A percentile compares a stretch with the other conserved stretches of the same genome.
Evolutionary conservation across 768 basidiomycete genomes (phyloP).

Genomic region (Hysterangium stoloniferum): DNA sequence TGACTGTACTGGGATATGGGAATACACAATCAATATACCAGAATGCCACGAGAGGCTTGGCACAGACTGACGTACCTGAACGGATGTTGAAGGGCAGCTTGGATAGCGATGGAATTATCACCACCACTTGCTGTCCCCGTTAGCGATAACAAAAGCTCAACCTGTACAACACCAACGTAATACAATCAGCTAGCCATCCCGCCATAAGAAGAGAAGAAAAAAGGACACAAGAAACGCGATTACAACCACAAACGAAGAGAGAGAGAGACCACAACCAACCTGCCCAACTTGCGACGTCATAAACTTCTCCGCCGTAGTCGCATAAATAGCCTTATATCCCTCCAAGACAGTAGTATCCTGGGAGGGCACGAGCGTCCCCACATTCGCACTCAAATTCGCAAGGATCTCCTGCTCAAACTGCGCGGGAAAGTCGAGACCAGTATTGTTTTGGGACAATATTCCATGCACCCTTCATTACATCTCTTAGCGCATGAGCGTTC

Average conservation of each 20-base stretch:
- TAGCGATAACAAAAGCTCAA: constrained; percentile 47
- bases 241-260: neutral
- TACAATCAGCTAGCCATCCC: too few species aligned
- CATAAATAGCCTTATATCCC: constrained; percentile 52
- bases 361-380: constrained; percentile 36
- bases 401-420: constrained; percentile 28
- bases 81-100: constrained; percentile 61
- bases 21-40: too few species aligned
- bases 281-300: constrained; percentile 37
- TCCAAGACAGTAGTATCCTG: constrained; percentile 36
- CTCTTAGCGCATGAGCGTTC: too few species aligned
- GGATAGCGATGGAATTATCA: constrained; percentile 42
- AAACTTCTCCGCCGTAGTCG: constrained; percentile 33
- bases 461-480: too few species aligned
- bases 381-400: constrained; percentile 24
- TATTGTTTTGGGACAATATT: too few species aligned
- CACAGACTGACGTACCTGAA: constrained; percentile 31
- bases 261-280: neutral
- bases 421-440: constrained; percentile 25
- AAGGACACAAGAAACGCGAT: too few species aligned
- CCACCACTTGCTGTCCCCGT: constrained; percentile 31
- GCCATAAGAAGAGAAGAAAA: too few species aligned
- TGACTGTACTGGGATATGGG: constrained; percentile 30
- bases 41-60: constrained; percentile 4
- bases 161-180: too few species aligned